Percentiles rank a stretch among this genome's conserved stretches.
Evolutionary conservation across 495 filamentous ascomycete genomes (phyloP).

Genomic region (Durotheca rogersii): DNA sequence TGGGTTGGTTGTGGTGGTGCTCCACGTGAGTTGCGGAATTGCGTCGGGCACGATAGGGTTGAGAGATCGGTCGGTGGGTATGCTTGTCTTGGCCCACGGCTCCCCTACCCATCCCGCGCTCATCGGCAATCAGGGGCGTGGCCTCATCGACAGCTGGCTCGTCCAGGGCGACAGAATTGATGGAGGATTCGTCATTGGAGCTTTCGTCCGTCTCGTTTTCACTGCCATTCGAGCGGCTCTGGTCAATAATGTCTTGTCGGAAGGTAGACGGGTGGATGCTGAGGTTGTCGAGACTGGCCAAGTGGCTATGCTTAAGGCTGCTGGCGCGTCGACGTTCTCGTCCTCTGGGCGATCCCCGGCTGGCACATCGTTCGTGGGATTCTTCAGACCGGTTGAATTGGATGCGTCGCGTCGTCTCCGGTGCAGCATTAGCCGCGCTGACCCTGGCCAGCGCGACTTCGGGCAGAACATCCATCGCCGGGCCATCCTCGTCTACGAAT

Average conservation of each 20-base stretch:
- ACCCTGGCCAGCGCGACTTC: conserved; percentile 42
- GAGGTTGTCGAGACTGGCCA: conserved; percentile 67
- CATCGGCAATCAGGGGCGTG: conserved; percentile 42
- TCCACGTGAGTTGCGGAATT: conserved; percentile 53
- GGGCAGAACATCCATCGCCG: conserved; percentile 46
- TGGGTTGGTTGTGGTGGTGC: conserved; percentile 83
- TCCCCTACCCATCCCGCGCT: conserved; percentile 29
- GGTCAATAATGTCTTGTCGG: conserved; percentile 85
- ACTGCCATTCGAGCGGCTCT: conserved; percentile 57
- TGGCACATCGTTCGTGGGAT: conserved; percentile 31
- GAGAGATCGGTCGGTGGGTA: conserved; percentile 19
- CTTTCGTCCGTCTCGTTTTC: conserved; percentile 50
- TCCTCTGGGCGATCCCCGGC: conserved; percentile 39
- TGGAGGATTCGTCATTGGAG: conserved; percentile 52
- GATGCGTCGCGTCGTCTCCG: conserved; percentile 38
- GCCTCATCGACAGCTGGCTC: conserved; percentile 49
- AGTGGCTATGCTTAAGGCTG: conserved; percentile 50
- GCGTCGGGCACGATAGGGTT: conserved; percentile 31
- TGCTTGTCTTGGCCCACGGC: conserved; percentile 16
- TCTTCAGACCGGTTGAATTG: conserved; percentile 32
- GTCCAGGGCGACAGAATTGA: conserved; percentile 51
- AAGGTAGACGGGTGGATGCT: conserved; percentile 87
- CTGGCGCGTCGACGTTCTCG: conserved; percentile 56
- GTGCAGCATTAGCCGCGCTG: conserved; percentile 29
- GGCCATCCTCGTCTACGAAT: conserved; percentile 31